Base-by-base conservation (phyloP, 768 basidiomycete species). In the Gloeostereum incarnatum region DNA sequence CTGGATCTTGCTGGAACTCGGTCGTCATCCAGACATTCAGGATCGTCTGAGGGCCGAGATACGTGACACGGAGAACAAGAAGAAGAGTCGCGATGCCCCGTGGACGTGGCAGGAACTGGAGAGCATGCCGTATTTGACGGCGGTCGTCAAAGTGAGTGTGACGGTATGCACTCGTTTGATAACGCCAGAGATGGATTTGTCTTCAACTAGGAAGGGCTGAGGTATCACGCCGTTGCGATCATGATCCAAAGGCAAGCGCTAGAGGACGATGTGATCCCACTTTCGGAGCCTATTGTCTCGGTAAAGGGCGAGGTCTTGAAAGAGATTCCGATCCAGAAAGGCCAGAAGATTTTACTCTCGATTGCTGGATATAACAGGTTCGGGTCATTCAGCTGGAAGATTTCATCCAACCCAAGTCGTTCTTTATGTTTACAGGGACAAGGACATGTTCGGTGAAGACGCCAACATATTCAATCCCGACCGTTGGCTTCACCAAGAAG, bases 1-100 rank as follows among this genome's bases (percentile, higher is more conserved):
- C 39, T 87, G 80, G 78, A 64, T 72, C 5, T 55, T 87, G 5
- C 61, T 78, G 38, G 75, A 79, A 45, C 64, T 90, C 3, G 69
- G 78, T 3, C 67, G 62, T 26, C 58, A 76, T 43, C 76, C 71
- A 0, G 61, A 73, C 14, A 53, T 75, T 2, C 85, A 90, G 50
- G 55, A 58, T 3, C 67, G 63, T 40, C 70, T 89, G 14, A 73
- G 86, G 11, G 59, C 61, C 0, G 85, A 87, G 55, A 66, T 80
- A 27, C 50, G 62, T n/a, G 46, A 48, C 11, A 60, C 59, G 18
- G 57, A 65, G 47, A 46, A 46, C 31, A 49, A 49, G 22, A 58
- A 60, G 31, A 56, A 50, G 47, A 60, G 49, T 36, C 63, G 59
- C 35, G 66, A 50, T 36, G 49, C 56, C 27, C 65, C 68, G 36